phyloP scores from a whole-genome alignment of 1,284 basidiomycete genomes.

The Sporisorium iseilematis-ciliati region DNA sequence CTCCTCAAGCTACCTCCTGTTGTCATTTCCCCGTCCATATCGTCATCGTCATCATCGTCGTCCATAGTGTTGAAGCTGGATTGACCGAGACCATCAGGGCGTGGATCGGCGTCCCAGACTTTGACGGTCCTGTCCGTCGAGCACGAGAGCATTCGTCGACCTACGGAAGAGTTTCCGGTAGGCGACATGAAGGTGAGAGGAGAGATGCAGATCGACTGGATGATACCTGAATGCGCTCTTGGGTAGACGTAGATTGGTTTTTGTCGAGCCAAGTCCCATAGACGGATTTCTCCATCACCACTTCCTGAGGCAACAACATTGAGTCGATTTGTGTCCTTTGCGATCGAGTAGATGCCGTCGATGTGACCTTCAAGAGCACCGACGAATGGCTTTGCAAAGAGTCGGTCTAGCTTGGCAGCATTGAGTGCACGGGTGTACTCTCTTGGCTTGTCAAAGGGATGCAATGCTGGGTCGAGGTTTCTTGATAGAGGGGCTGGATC shows the following conservation, averaged over 20 bases:
- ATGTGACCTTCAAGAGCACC: constrained; percentile 90
- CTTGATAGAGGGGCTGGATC: constrained; percentile 88
- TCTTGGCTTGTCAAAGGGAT: constrained; percentile 91
- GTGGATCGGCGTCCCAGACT: constrained; percentile 78
- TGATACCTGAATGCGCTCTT: constrained; percentile 90
- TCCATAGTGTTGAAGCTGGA: constrained; percentile 53
- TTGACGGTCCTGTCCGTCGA: constrained; percentile 92
- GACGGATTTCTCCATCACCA: constrained; percentile 92
- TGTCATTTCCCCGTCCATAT: constrained; percentile 54
- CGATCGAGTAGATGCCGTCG: constrained; percentile 92
- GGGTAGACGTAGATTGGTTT: constrained; percentile 79
- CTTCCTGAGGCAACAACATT: constrained; percentile 90
- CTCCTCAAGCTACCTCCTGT: constrained; percentile 53
- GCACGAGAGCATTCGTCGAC: constrained; percentile 83
- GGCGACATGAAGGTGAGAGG: constrained; percentile 73
- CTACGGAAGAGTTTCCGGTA: constrained; percentile 54
- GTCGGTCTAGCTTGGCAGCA: constrained; percentile 94
- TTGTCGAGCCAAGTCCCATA: constrained; percentile 85
- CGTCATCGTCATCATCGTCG: constrained; percentile 67
- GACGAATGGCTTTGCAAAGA: constrained; percentile 97
- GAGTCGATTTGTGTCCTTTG: constrained; percentile 81
- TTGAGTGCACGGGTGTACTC: constrained; percentile 95
- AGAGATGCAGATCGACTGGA: constrained; percentile 79
- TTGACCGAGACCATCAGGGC: constrained; percentile 68
- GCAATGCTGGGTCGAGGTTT: constrained; percentile 92